Conservation (phyloP, 2,329 filamentous ascomycete species). For the Paecilomyces formosus region DNA sequence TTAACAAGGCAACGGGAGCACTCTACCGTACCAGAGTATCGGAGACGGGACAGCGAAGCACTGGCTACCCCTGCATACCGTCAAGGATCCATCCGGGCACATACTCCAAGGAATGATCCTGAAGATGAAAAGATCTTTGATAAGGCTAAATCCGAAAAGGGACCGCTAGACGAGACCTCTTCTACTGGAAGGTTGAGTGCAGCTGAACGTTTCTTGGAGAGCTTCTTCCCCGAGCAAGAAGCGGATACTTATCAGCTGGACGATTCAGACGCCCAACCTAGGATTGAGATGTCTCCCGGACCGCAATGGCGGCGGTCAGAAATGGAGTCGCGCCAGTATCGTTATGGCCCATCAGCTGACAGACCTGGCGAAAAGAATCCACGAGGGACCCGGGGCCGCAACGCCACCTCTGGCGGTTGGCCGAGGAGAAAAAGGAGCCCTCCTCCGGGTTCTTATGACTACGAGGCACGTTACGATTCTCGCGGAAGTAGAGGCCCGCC, state of each 20-base stretch:
- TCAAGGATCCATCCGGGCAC: background rate
- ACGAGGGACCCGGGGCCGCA: conserved; percentile 4
- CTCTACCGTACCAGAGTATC: background rate
- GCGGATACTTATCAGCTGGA: conserved; percentile 3
- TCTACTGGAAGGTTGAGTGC: conserved; percentile 22
- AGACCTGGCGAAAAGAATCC: conserved; percentile 8
- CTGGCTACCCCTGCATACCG: background rate
- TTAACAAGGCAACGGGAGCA: background rate
- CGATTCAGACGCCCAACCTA: conserved; percentile 5
- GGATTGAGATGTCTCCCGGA: conserved; percentile 2
- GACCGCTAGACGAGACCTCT: conserved; percentile 1
- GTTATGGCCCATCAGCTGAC: conserved; percentile 4
- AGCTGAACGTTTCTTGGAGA: conserved; percentile 32
- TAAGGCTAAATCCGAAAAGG: conserved; percentile 7
- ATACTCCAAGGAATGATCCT: conserved; percentile 18
- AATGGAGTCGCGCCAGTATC: conserved; percentile 9
- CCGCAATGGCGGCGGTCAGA: conserved; percentile 2
- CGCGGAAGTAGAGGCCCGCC: conserved; percentile 4
- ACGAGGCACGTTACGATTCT: conserved; percentile 8
- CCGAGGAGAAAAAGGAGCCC: conserved; percentile 9
- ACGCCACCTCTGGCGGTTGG: conserved; percentile 6
- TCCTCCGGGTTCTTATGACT: conserved; percentile 6
- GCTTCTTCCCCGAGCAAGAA: conserved; percentile 21
- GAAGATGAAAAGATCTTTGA: conserved; percentile 30
- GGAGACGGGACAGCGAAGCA: background rate